Percentiles rank a stretch among this genome's conserved stretches.
These are phyloP conservation scores for Miscanthus sacchariflorus DNA, from an alignment of 202 grass and related monocot genomes.

Conservation along the genomic window DNA sequence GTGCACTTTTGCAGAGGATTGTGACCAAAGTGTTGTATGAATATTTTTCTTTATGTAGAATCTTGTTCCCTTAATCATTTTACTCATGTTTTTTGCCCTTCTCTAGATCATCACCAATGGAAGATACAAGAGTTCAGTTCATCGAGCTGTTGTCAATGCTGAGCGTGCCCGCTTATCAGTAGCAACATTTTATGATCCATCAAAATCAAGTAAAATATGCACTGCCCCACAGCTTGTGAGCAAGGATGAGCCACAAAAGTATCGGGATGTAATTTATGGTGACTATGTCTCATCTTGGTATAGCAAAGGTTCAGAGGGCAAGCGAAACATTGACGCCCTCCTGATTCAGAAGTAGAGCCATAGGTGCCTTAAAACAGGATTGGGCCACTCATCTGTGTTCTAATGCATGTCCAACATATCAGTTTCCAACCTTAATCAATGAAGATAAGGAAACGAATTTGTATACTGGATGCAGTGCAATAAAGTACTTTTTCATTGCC, in stretches of 20 bases:
- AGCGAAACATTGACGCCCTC: constrained; percentile 87
- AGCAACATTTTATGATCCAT: constrained; percentile 89
- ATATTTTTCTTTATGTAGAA: background rate
- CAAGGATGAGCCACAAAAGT: constrained; percentile 63
- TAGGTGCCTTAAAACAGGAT: background rate
- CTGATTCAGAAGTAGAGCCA: constrained; percentile 57
- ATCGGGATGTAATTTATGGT: constrained; percentile 76
- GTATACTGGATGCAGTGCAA: background rate
- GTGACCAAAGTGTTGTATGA: background rate
- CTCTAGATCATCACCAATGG: constrained; percentile 90
- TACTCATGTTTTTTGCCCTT: constrained; percentile 13
- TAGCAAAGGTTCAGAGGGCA: constrained; percentile 87
- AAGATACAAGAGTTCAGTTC: constrained; percentile 76
- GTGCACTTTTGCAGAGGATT: background rate
- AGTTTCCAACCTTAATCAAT: constrained; percentile 17
- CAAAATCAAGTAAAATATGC: constrained; percentile 76
- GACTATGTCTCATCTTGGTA: constrained; percentile 96
- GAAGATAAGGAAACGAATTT: constrained; percentile 24
- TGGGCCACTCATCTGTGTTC: background rate
- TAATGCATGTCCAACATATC: too few species aligned
- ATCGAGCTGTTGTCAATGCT: constrained; percentile 80
- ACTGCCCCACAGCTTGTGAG: constrained; percentile 66
- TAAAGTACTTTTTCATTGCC: constrained; percentile 23
- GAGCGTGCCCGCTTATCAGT: constrained; percentile 73
- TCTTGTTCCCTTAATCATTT: background rate